phyloP scores from a whole-genome alignment of 208 protist genomes.

The Perkinsela sp. region DNA sequence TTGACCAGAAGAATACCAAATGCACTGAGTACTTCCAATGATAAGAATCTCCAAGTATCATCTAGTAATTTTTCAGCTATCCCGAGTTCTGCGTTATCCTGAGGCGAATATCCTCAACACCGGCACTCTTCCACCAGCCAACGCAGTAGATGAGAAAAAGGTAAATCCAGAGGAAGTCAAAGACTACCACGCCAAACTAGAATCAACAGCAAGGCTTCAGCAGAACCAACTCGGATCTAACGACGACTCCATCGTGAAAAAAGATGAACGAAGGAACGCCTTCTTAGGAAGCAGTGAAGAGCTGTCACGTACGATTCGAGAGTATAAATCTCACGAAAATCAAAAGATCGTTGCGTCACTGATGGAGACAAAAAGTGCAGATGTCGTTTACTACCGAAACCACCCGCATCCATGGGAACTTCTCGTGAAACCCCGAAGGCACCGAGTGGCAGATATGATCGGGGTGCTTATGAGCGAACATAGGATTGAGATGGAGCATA shows the following conservation, averaged over 20 bases:
- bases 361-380: slow-evolving; percentile 36
- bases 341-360: slow-evolving; percentile 42
- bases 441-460: slow-evolving; percentile 41
- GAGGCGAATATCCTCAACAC: not conserved
- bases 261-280: not conserved
- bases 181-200: too few relatives aligned
- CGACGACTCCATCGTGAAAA: too few relatives aligned
- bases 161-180: too few relatives aligned
- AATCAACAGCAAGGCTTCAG: too few relatives aligned
- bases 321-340: slow-evolving; percentile 26
- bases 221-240: too few relatives aligned
- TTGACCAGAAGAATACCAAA: too few relatives aligned
- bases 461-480: slow-evolving; percentile 34
- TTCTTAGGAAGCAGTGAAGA: slow-evolving; percentile 31
- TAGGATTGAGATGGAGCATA: slow-evolving; percentile 57
- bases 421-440: slow-evolving; percentile 35
- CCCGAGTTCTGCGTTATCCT: too few relatives aligned
- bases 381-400: slow-evolving; percentile 55
- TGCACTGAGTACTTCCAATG: too few relatives aligned
- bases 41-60: too few relatives aligned
- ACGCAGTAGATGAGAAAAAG: not conserved
- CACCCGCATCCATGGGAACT: slow-evolving; percentile 36
- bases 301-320: slow-evolving; percentile 30
- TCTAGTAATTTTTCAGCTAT: too few relatives aligned
- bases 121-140: not conserved